phyloP scores from a whole-genome alignment of 768 basidiomycete genomes.

The Xerocomus potaroensis region DNA sequence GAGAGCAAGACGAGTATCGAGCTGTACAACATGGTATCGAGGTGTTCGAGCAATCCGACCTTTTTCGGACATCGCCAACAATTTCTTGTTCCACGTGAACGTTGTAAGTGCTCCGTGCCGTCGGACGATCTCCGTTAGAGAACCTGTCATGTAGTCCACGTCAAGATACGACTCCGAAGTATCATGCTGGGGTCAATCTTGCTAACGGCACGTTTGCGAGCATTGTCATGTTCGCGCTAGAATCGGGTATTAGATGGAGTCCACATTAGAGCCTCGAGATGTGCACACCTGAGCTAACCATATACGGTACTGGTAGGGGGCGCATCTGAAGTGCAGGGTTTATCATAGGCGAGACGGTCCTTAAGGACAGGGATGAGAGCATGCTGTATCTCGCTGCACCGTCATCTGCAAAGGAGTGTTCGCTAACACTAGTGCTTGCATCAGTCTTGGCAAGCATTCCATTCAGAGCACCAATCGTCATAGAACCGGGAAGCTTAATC shows the following conservation, averaged over 20 bases:
- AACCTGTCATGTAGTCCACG: constrained; percentile 24
- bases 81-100: constrained; percentile 30
- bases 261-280: background rate
- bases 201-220: constrained; percentile 24
- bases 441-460: too few relatives aligned
- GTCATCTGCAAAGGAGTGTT: too few relatives aligned
- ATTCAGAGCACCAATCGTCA: too few relatives aligned
- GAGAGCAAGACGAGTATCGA: too few relatives aligned
- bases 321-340: constrained; percentile 28
- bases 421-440: too few relatives aligned
- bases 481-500: too few relatives aligned
- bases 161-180: constrained; percentile 24
- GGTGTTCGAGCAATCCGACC: constrained; percentile 27
- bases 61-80: too few relatives aligned
- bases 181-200: constrained; percentile 30
- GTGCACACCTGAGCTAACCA: constrained; percentile 30
- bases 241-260: background rate
- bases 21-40: too few relatives aligned
- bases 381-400: too few relatives aligned
- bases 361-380: constrained; percentile 29
- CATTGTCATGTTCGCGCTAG: constrained; percentile 27
- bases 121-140: constrained; percentile 24
- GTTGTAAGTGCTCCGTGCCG: constrained; percentile 29
- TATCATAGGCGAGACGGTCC: constrained; percentile 29
- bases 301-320: constrained; percentile 27